phyloP scores from a whole-genome alignment of 2,329 filamentous ascomycete species.

The Sarocladium kiliense region DNA sequence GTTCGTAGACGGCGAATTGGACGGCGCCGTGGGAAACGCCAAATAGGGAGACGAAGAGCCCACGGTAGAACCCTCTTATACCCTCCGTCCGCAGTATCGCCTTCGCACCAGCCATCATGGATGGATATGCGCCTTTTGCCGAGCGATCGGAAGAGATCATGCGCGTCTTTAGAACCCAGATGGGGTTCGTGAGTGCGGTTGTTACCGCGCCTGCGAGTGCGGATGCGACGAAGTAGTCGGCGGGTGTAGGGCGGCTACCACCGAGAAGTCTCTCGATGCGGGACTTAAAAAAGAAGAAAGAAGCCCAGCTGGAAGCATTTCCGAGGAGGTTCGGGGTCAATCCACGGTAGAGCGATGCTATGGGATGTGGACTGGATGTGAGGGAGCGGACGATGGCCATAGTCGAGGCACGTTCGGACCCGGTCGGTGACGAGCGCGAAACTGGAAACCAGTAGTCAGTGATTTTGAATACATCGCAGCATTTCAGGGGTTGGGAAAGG shows the following conservation, averaged over 20 bases:
- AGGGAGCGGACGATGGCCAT: slow-evolving; percentile 48
- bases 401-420: slow-evolving; percentile 38
- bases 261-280: slow-evolving; percentile 44
- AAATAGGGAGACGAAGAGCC: slow-evolving; percentile 74
- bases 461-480: too few relatives aligned
- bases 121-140: slow-evolving; percentile 73
- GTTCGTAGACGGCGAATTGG: slow-evolving; percentile 94
- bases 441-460: slow-evolving; percentile 34
- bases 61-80: slow-evolving; percentile 76
- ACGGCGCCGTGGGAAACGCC: slow-evolving; percentile 90
- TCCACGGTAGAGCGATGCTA: slow-evolving; percentile 78
- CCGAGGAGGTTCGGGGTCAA: slow-evolving; percentile 86
- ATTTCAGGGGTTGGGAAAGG: too few relatives aligned
- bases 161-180: slow-evolving; percentile 97
- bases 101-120: slow-evolving; percentile 64
- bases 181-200: slow-evolving; percentile 81
- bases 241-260: slow-evolving; percentile 13
- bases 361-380: slow-evolving; percentile 45
- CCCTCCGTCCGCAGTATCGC: slow-evolving; percentile 70
- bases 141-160: slow-evolving; percentile 83
- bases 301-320: slow-evolving; percentile 83
- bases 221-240: slow-evolving; percentile 77
- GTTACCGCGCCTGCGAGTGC: slow-evolving; percentile 67
- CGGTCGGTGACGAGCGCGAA: slow-evolving; percentile 39
- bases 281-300: slow-evolving; percentile 81